Evolutionary conservation across 768 basidiomycete genomes (phyloP).

Genomic region (Gyrodon lividus): DNA sequence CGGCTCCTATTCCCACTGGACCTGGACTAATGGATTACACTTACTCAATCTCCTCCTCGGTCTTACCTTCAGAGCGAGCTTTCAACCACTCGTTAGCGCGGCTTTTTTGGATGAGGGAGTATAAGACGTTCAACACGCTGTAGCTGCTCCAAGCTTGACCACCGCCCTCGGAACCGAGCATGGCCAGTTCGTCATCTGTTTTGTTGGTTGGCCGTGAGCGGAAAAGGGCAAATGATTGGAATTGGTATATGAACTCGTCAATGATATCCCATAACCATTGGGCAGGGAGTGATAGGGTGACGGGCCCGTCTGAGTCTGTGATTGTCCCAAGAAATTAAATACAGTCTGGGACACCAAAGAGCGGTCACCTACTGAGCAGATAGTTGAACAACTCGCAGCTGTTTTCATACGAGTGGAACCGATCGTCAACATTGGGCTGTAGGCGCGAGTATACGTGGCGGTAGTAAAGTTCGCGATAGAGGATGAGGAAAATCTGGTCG

Average conservation of each 20-base stretch:
- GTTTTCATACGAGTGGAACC: slow-evolving; percentile 97
- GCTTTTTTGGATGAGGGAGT: slow-evolving; percentile 97
- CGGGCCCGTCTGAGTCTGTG: slow-evolving; percentile 87
- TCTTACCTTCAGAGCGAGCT: slow-evolving; percentile 78
- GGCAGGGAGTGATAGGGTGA: slow-evolving; percentile 89
- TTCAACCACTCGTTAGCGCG: slow-evolving; percentile 90
- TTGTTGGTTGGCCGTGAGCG: slow-evolving; percentile 81
- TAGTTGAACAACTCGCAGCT: slow-evolving; percentile 99
- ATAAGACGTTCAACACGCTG: slow-evolving; percentile 96
- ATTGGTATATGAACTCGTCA: slow-evolving; percentile 98
- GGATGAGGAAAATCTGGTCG: slow-evolving; percentile 93
- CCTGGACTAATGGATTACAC: slow-evolving; percentile 27
- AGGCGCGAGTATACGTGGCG: slow-evolving; percentile 95
- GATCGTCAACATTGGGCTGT: slow-evolving; percentile 93
- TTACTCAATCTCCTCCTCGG: slow-evolving; percentile 80
- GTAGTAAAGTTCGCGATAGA: slow-evolving; percentile 95
- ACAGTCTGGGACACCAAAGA: background rate
- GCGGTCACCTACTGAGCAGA: slow-evolving; percentile 69
- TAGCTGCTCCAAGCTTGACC: slow-evolving; percentile 95
- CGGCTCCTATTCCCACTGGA: background rate
- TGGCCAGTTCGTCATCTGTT: slow-evolving; percentile 82
- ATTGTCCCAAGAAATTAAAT: background rate
- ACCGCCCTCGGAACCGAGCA: slow-evolving; percentile 76
- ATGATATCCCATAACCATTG: slow-evolving; percentile 99
- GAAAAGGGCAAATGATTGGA: slow-evolving; percentile 94